Conservation (phyloP, 305 asterid species). For the Caryopteris hybrid region DNA sequence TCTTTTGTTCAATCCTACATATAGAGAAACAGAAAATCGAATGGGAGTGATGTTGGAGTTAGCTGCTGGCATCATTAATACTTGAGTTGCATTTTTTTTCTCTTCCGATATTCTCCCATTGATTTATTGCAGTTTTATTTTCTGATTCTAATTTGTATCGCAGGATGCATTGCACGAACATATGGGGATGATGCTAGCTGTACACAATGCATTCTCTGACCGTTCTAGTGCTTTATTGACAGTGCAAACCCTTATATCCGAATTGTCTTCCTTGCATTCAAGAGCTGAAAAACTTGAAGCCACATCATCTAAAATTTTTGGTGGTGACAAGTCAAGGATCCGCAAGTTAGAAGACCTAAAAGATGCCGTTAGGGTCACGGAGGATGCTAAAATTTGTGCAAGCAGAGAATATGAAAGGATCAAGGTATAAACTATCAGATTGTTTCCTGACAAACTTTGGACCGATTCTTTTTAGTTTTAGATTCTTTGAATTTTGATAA, state of each 20-base stretch:
- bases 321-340: conserved; percentile 72
- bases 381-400: conserved; percentile 81
- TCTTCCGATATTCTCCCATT: neutral
- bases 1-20: neutral
- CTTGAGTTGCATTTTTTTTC: neutral
- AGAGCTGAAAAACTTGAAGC: conserved; percentile 82
- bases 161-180: conserved; percentile 87
- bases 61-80: conserved; percentile 1
- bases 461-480: conserved; percentile 7
- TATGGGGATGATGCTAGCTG: conserved; percentile 84
- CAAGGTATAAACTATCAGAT: conserved; percentile 49
- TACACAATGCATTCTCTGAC: conserved; percentile 78
- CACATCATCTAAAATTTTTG: conserved; percentile 70
- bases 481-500: conserved; percentile 2
- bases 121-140: neutral
- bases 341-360: conserved; percentile 66
- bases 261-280: conserved; percentile 70
- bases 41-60: neutral
- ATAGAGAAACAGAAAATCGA: conserved; percentile 2
- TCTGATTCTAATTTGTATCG: conserved; percentile 18
- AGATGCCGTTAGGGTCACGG: conserved; percentile 75
- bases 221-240: conserved; percentile 92
- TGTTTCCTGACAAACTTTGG: conserved; percentile 1
- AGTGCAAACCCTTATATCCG: conserved; percentile 88
- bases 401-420: conserved; percentile 81